Conservation (phyloP, 352 stramenopile species). For the Globisporangium uncinulatum region DNA sequence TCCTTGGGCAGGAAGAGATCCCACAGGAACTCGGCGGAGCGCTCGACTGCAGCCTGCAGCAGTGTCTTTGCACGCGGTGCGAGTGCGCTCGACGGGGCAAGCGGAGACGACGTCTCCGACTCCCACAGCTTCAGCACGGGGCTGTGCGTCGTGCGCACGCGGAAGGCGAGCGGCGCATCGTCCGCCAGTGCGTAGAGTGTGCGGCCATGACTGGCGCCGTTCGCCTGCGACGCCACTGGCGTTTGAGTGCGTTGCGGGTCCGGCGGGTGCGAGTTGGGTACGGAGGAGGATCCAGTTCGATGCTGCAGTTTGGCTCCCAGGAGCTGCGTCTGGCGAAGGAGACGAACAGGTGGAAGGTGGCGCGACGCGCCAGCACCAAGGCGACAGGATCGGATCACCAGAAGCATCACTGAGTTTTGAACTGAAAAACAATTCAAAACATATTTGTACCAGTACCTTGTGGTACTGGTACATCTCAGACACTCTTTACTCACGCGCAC, state of each 20-base stretch:
- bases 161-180: constrained; percentile 9
- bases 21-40: constrained; percentile 44
- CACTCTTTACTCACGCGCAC: no score
- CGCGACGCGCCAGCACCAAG: no score
- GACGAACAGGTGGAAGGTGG: no score
- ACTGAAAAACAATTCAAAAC: no score
- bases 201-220: constrained; percentile 27
- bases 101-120: constrained; percentile 6
- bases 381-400: no score
- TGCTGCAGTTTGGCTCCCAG: no score
- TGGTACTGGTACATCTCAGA: no score
- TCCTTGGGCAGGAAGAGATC: constrained; percentile 89
- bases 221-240: constrained; percentile 28
- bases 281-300: not conserved
- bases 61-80: constrained; percentile 8
- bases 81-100: not conserved
- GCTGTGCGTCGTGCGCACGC: constrained; percentile 28
- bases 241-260: not conserved
- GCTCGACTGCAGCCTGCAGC: constrained; percentile 23
- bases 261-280: not conserved
- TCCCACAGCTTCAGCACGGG: constrained; percentile 27
- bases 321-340: no score
- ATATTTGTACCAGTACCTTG: no score
- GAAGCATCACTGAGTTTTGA: no score
- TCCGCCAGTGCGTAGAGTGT: constrained; percentile 23